A percentile compares a stretch with the other conserved stretches of the same genome.
phyloP scores from a whole-genome alignment of 345 rosid genomes.

The Eucalyptus decipiens region DNA sequence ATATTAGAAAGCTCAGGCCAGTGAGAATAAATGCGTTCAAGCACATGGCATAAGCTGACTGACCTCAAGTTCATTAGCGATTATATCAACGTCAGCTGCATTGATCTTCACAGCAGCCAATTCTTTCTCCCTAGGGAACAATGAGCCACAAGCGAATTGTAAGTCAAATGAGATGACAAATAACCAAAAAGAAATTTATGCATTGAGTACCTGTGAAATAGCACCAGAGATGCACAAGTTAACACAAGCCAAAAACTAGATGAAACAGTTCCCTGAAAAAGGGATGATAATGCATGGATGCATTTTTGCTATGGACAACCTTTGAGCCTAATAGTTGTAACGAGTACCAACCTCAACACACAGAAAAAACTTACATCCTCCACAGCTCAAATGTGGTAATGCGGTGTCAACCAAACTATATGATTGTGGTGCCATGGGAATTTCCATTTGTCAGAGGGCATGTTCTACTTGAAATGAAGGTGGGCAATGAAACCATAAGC shows the following conservation, averaged over 20 bases:
- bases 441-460: background rate
- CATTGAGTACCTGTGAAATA: background rate
- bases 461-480: background rate
- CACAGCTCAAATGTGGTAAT: background rate
- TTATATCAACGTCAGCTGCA: conserved; percentile 80
- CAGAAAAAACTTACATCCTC: background rate
- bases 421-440: background rate
- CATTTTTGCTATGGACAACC: background rate
- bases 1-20: background rate
- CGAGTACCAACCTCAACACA: background rate
- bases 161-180: background rate
- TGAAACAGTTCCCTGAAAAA: background rate
- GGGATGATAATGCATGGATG: background rate
- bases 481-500: background rate
- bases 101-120: conserved; percentile 96
- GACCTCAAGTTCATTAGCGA: conserved; percentile 92
- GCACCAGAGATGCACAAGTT: background rate
- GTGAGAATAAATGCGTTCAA: background rate
- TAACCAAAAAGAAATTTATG: background rate
- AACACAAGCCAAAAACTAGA: background rate
- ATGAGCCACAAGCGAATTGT: background rate
- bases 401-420: background rate
- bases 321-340: background rate
- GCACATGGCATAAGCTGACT: background rate
- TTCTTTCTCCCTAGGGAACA: conserved; percentile 67